These are phyloP conservation scores for Ophiosphaerella narmari DNA, from an alignment of 2,329 filamentous ascomycete species.

Conservation along the genomic window DNA sequence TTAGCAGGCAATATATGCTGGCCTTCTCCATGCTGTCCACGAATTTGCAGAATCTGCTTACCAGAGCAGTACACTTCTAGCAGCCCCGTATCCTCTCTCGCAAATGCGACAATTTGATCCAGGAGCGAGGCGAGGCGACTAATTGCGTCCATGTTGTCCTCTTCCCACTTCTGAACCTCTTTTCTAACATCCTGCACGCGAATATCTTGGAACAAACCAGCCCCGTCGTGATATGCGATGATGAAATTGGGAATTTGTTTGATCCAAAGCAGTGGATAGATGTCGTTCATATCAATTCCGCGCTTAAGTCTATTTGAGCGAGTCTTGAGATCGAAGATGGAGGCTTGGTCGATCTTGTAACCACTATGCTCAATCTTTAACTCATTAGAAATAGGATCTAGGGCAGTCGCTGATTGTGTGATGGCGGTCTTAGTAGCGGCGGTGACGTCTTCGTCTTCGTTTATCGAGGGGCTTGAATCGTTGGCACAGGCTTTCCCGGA, in stretches of 20 bases:
- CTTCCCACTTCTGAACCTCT: constrained; percentile 51
- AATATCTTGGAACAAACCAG: constrained; percentile 51
- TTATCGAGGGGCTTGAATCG: neutral
- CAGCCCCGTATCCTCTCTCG: constrained; percentile 20
- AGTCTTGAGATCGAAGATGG: constrained; percentile 61
- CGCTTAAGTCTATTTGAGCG: constrained; percentile 43
- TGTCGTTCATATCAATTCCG: constrained; percentile 45
- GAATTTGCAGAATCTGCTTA: constrained; percentile 41
- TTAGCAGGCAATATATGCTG: constrained; percentile 25
- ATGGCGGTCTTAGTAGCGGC: constrained; percentile 16
- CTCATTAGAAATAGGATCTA: neutral
- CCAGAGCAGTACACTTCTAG: constrained; percentile 44
- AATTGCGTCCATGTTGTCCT: constrained; percentile 39
- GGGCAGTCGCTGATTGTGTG: neutral
- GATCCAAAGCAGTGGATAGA: constrained; percentile 56
- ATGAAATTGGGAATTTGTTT: constrained; percentile 58
- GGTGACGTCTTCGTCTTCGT: constrained; percentile 14
- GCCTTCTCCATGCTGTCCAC: constrained; percentile 32
- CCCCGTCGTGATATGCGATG: constrained; percentile 54
- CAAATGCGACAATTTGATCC: constrained; percentile 34
- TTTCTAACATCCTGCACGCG: constrained; percentile 44
- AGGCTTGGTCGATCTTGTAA: constrained; percentile 45
- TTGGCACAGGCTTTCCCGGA: neutral
- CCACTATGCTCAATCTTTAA: constrained; percentile 29
- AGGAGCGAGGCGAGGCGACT: constrained; percentile 35